Base-by-base conservation (phyloP, 73 alveolate genomes). In the Paramecium tetraurelia region DNA sequence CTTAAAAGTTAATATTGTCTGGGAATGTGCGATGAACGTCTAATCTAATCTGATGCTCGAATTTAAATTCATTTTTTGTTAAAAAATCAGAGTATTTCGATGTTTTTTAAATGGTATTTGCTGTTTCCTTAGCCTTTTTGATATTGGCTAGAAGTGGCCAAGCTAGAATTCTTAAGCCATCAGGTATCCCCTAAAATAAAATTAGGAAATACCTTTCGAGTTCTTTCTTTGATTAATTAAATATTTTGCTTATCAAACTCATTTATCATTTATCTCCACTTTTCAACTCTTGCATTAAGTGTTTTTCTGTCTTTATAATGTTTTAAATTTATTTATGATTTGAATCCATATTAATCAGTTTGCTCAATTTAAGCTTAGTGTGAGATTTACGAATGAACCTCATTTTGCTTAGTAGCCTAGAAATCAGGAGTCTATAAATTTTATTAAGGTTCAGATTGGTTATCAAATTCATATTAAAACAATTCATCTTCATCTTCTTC, bases 101-200 rank as follows among this genome's bases (percentile, higher is more conserved):
- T 48, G 43, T 16, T 8, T 46, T 80, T 46, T 38, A 22, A 33
- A 9, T 22, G 21, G 90, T 63, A 20, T 44, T 24, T 24, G 75
- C 8, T 48, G 43, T 18, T 46, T 20, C 57, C 21, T 80, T 24
- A 20, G 46, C 69, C 22, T 53, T 53, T 53, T 53, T 40, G 31
- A 80, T 63, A 40, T 46, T 10, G 6, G 90, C 90, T 18, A 80
- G 57, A 22, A 80, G 70, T n/a, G 90, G 90, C 90, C 90, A 80
- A 24, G 57, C 90, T 18, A 80, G 16, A 16, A 80, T 22, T 46
- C 90, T 80, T 24, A 80, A 20, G 1, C 90, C 90, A 41, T 80
- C 72, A 10, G 90, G 90, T 12, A 80, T 35, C 14, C 90, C 90
- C 90, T 80, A 1, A 10, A 9, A 24, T 41, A 10, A n/a, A n/a